Percentiles rank a stretch among this genome's conserved stretches.
Conservation (phyloP, 75 land plant genomes). For the Cupressus sempervirens region DNA sequence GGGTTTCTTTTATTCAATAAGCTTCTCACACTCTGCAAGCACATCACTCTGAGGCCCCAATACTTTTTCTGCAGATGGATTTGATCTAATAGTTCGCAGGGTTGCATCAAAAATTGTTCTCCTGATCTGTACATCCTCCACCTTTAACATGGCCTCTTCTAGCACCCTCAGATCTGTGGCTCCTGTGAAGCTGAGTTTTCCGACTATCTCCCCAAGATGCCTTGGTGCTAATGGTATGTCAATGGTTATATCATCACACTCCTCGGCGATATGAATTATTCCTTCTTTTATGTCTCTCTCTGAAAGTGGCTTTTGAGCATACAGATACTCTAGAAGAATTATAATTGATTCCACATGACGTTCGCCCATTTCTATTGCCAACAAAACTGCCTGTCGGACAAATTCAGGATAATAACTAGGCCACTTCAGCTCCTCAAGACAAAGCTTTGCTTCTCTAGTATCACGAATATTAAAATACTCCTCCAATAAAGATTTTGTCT, state of each 20-base stretch:
- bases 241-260: conserved; percentile 72
- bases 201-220: conserved; percentile 64
- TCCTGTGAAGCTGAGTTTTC: conserved; percentile 40
- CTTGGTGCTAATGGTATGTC: conserved; percentile 79
- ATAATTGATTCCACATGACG: conserved; percentile 37
- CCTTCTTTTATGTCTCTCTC: conserved; percentile 51
- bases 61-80: conserved; percentile 15
- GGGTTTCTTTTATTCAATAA: conserved; percentile 16
- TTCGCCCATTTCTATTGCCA: conserved; percentile 66
- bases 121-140: conserved; percentile 38
- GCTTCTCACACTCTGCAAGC: conserved; percentile 25
- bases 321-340: conserved; percentile 52
- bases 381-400: conserved; percentile 55
- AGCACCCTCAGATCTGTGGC: conserved; percentile 46
- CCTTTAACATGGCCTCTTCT: conserved; percentile 38
- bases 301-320: conserved; percentile 34
- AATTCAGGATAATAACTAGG: conserved; percentile 68
- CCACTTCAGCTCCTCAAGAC: conserved; percentile 73
- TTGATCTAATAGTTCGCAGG: conserved; percentile 14
- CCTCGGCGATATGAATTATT: conserved; percentile 42
- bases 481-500: conserved; percentile 64
- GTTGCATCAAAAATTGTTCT: conserved; percentile 32
- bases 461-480: conserved; percentile 71
- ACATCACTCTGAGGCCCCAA: conserved; percentile 33
- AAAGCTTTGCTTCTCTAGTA: conserved; percentile 73